Base-by-base conservation (phyloP, 768 basidiomycete genomes). In the Suillus plorans region DNA sequence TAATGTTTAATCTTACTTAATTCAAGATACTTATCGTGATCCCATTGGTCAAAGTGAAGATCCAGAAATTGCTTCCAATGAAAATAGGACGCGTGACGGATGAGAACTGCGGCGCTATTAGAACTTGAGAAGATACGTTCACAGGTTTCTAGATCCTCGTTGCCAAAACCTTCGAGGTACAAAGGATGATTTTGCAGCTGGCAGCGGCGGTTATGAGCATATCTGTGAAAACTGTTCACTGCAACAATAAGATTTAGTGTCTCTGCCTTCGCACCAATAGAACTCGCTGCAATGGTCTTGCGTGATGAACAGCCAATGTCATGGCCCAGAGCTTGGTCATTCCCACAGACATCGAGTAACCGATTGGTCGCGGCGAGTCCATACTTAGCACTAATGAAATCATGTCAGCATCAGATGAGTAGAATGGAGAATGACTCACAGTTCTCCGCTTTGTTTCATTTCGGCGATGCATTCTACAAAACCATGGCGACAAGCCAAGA, bases 391-490 rank as follows among this genome's bases (percentile, higher is more conserved):
- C 62, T 63, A 41, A 16, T 6, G 8, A 14, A 18, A 45, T 28
- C 5, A 55, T 45, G 20, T 63, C n/a, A 41, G 14, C 5, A 53
- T n/a, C 39, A 37, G 9, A 37, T 37, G 10, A 10, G 9, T 45
- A 52, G 47, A 55, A 63, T 25, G 25, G 25, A 25, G 13, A 47
- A 56, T 18, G 28, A 74, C 78, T 60, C 68, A 80, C 79, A 79
- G 63, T 62, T 81, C 76, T 9, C 79, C 77, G 59, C 75, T 78
- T 7, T 53, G 59, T 4, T 78, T 53, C 77, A 81, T 79, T 56
- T 81, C 79, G 0, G 63, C 64, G 2, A 79, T 59, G 57, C 69
- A 69, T 1, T 77, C 63, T 14, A 77, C 66, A 3, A 78, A 71
- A 2, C 76, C 75, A 70, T 80, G 78, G 9, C 37, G 9, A 39